Evolutionary conservation across 257 asterid genomes (phyloP), one percentile per base, ranked within the genome.

Genomic region (Nicotiana undulata): DNA sequence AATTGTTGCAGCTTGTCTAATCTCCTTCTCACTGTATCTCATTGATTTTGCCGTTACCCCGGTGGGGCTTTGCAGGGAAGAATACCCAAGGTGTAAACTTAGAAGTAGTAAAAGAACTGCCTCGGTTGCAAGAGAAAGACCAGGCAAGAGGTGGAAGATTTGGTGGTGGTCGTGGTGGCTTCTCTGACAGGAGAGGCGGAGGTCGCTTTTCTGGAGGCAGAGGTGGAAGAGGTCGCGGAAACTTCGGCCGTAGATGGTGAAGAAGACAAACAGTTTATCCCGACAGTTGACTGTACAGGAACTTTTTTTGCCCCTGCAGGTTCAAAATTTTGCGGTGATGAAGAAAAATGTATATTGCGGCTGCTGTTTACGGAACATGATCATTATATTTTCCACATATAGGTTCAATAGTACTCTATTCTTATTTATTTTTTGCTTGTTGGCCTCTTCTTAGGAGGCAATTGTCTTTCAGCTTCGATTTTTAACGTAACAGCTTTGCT

Each of bases 121-220:
- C 99, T 10, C 82, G 49, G 9, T 85, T 96, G 85, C 96, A 90
- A 89, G 96, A 91, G 63, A 90, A 89, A 83, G 98, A 92, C 40
- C 90, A 75, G 75, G 26, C 86, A 4, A 85, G 90, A 78, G 80
- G 77, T 17, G 87, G 88, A 76, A 89, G 98, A 81, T 93, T 83
- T 79, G 90, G 90, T 8, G 79, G 86, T 20, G 79, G 88, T 32
- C 75, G 86, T n/a, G 61, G 86, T 40, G 77, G 89, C 80, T 87
- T 79, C 37, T 79, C 83, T 15, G 89, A 88, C 16, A 67, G 89
- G 26, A 75, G 86, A 60, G 80, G 91, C 8, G 81, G 91, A 44
- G 85, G 51, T 83, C 52, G 84, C 56, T 82, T 87, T 78, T 85
- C 84, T 2, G 56, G 81, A 13, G 82, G 88, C 55, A 75, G 87